phyloP scores from a whole-genome alignment of 306 rosid genomes.

The Rosa multiflora region DNA sequence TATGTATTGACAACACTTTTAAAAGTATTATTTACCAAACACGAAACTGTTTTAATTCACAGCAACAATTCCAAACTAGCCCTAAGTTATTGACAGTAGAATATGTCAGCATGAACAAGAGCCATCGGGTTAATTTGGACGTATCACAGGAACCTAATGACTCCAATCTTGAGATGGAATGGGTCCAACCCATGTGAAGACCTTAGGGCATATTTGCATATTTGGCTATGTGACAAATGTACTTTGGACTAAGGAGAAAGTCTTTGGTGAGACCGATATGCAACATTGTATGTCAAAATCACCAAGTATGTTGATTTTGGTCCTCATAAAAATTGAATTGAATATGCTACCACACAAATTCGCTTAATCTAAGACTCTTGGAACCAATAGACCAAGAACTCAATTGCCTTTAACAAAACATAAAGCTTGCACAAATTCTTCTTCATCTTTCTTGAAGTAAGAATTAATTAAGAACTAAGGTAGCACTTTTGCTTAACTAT shows the following conservation, averaged over 20 bases:
- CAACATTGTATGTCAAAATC: not conserved
- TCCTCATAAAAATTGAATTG: too few species aligned
- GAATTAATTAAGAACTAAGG: too few species aligned
- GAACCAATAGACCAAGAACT: too few species aligned
- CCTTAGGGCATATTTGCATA: not conserved
- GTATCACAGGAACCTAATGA: not conserved
- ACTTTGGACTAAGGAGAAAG: not conserved
- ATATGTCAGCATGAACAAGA: not conserved
- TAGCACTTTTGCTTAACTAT: too few species aligned
- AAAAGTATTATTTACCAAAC: too few species aligned
- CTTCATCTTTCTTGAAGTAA: not conserved
- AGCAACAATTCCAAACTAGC: too few species aligned
- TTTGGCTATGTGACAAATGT: not conserved
- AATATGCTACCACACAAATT: not conserved
- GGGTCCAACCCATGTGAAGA: constrained; percentile 1
- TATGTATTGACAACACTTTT: too few species aligned
- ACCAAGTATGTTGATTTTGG: not conserved
- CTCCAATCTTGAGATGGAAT: not conserved
- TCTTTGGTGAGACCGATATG: not conserved
- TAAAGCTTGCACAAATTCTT: not conserved
- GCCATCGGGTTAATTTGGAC: not conserved
- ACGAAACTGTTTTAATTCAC: too few species aligned
- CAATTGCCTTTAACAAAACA: not conserved
- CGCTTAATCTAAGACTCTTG: too few species aligned
- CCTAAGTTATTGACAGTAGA: not conserved